Base-by-base conservation (phyloP, 768 basidiomycete genomes). In the Xerocomus brunneocitrinus region DNA sequence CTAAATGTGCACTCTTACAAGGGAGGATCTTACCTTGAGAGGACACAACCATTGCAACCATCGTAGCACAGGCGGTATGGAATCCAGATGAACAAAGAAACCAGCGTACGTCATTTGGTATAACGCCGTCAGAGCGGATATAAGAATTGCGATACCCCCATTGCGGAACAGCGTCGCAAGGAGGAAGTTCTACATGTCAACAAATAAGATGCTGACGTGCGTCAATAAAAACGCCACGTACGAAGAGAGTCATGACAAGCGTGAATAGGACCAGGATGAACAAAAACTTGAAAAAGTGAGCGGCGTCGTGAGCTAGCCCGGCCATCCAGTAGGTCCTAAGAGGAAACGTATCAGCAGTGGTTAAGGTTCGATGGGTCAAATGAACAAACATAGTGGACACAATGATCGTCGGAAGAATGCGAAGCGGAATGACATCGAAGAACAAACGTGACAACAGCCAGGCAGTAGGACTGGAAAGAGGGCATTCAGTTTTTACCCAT, bases 1-100 rank as follows among this genome's bases (percentile, higher is more conserved):
- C 39, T 25, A 34, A 30, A 44, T 7, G 30, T 4, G 9, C 2
- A 6, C 5, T 16, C 4, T 39, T 5, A 19, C n/a, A 16, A 8
- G 13, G 24, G 3, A n/a, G 9, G 16, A 43, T 36, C 58, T 16
- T 41, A 70, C 67, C 68, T 92, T 92, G 44, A 93, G 77, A 36
- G 90, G 89, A 50, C 87, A 88, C 53, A 95, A 61, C 87, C 91
- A 98, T 64, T 95, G 87, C 49, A 98, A 74, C 95, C 95, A 98
- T 14, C 95, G 80, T 1, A 98, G 78, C 2, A 95, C 91, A 2
- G 90, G 89, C 4, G 95, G 93, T 54, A 98, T 95, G 54, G 79
- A 75, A 56, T 73, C 70, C 52, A 95, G 77, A 66, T 95, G 90
- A 49, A 95, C 91, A 67, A 97, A 97, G 76, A 95, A 98, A 13